Evolutionary conservation across 805 yeast species (phyloP), one percentile per base, ranked within the genome.

Genomic region (Lachancea fermentati): DNA sequence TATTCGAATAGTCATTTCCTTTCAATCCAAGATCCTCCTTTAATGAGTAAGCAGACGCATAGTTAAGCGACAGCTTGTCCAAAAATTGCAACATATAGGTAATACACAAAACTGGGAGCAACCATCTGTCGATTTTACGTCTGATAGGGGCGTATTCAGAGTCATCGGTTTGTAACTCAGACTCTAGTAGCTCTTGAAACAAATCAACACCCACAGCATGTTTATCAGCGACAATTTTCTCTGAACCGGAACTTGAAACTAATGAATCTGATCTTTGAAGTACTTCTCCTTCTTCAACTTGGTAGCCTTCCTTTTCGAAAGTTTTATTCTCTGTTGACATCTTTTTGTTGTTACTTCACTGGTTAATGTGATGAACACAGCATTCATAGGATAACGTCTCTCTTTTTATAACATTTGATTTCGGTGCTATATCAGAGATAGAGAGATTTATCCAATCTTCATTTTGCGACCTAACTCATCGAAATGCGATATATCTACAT

Each of bases 1-100:
- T 55, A 67, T 70, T 63, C 25, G 63, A 49, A 37, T 62, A 66
- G 39, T 51, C 58, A 39, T 62, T 58, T 4, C 75, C 72, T 17
- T 45, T 42, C 58, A 73, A 60, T 12, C 61, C 41, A 34, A 63
- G 59, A 48, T 70, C 74, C 18, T 48, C 49, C 32, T 60, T 58
- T 39, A 49, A 24, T 11, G 48, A 48, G 34, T 46, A 48, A 7
- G 52, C 51, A 16, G 52, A 46, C 2, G 50, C 51, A 41, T 47
- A 37, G 43, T 46, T 42, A 36, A 45, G 18, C 12, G 49, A 47
- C 19, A 49, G 33, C 26, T 49, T 47, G 22, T 49, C 53, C 34
- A 49, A 42, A 40, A 49, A 49, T 34, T 49, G 51, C 15, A 49
- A 36, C 49, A 45, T 45, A 36, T 49, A 49, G 1, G 53, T 49